These are phyloP conservation scores for Sporisorium exsertum DNA, from an alignment of 1,284 basidiomycete species.

Conservation along the genomic window DNA sequence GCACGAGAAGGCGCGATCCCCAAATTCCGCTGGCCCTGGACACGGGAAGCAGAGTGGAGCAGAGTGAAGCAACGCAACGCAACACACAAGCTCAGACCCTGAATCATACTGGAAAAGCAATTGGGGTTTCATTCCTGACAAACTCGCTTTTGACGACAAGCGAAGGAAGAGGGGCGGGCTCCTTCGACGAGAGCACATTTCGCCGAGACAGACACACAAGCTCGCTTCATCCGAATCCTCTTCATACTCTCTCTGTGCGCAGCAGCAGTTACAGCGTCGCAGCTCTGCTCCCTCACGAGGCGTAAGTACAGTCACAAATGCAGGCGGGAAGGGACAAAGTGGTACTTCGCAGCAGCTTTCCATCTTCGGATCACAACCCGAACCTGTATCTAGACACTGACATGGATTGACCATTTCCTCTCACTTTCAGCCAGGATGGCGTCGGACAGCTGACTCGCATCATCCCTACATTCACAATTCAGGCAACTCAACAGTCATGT, in stretches of 20 bases:
- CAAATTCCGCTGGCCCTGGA: background rate
- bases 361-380: background rate
- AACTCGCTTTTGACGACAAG: too few species aligned
- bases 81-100: conserved; percentile 7
- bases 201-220: background rate
- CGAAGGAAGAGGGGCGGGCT: background rate
- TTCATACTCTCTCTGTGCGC: background rate
- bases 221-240: background rate
- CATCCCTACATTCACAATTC: background rate
- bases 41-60: background rate
- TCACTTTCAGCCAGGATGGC: conserved; percentile 1
- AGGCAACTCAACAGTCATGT: conserved; percentile 15
- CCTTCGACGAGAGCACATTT: background rate
- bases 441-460: background rate
- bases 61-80: background rate
- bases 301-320: background rate
- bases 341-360: background rate
- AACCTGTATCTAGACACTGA: background rate
- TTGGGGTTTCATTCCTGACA: background rate
- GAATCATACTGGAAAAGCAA: background rate
- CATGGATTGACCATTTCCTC: background rate
- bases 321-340: background rate
- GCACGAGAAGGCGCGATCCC: background rate
- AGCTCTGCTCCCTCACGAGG: background rate
- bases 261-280: background rate